These are phyloP conservation scores for Suillus variegatus DNA, from an alignment of 768 basidiomycete genomes.

Conservation along the genomic window DNA sequence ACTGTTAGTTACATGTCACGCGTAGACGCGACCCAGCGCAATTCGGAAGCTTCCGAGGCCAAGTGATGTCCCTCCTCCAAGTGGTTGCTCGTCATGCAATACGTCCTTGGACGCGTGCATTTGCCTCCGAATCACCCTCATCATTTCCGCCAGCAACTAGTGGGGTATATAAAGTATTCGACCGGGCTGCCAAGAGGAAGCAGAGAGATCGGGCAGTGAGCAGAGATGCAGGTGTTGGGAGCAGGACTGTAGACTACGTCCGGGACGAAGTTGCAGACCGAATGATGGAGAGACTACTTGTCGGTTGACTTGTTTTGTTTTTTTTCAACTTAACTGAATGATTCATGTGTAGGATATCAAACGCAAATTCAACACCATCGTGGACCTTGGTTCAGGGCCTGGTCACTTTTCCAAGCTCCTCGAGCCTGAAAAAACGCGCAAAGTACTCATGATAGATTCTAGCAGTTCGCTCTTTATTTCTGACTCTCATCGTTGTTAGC, in stretches of 20 bases:
- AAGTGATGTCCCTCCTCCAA: conserved; percentile 13
- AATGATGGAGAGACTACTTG: conserved; percentile 88
- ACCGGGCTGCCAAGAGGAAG: conserved; percentile 71
- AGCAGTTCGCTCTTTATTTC: conserved; percentile 57
- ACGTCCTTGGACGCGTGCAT: conserved; percentile 35
- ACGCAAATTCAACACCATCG: conserved; percentile 71
- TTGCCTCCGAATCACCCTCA: conserved; percentile 51
- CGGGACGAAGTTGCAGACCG: conserved; percentile 88
- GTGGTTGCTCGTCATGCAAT: conserved; percentile 5
- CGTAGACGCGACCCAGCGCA: conserved; percentile 3
- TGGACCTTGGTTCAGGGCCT: conserved; percentile 90
- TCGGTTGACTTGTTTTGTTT: conserved; percentile 33
- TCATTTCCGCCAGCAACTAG: conserved; percentile 37
- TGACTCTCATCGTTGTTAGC: conserved; percentile 7
- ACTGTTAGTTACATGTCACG: conserved; percentile 4
- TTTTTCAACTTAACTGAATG: conserved; percentile 7
- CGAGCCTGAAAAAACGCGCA: conserved; percentile 64
- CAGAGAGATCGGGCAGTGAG: conserved; percentile 78
- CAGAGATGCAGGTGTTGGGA: conserved; percentile 56
- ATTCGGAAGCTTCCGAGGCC: conserved; percentile 15
- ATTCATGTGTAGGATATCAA: conserved; percentile 78
- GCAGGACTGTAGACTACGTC: conserved; percentile 87
- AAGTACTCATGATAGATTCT: conserved; percentile 83
- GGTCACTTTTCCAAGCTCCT: conserved; percentile 90
- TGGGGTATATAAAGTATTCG: conserved; percentile 78